Percentiles rank a stretch among this genome's conserved stretches.
Evolutionary conservation across 257 asterid species (phyloP).

Genomic region (Fraxinus excelsior): DNA sequence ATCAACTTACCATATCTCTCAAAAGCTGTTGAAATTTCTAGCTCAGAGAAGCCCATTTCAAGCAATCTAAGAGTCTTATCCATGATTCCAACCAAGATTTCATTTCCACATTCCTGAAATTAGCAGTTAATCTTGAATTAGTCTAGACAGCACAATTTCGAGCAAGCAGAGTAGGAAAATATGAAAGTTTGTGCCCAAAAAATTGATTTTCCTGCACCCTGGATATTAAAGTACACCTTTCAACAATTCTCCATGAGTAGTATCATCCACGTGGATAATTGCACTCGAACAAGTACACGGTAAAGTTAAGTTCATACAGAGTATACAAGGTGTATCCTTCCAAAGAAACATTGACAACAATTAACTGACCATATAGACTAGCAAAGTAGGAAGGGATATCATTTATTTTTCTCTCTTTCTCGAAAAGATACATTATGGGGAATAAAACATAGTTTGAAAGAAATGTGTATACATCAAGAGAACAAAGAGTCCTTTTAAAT

Average conservation of each 20-base stretch:
- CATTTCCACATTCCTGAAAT: constrained; percentile 67
- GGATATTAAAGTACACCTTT: not conserved
- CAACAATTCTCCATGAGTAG: constrained; percentile 1
- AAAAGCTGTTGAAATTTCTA: constrained; percentile 77
- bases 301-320: not conserved
- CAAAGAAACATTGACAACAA: not conserved
- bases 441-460: not conserved
- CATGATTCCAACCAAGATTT: constrained; percentile 80
- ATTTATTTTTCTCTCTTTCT: not conserved
- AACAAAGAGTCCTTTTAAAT: not conserved
- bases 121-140: constrained; percentile 24
- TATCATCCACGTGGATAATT: constrained; percentile 6
- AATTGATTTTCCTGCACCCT: not conserved
- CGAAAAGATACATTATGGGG: not conserved
- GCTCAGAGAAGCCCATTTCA: constrained; percentile 92
- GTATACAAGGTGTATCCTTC: not conserved
- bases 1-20: constrained; percentile 78
- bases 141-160: constrained; percentile 11
- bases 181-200: constrained; percentile 3
- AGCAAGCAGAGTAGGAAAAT: constrained; percentile 13
- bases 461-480: not conserved
- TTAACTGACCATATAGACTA: not conserved
- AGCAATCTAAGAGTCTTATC: constrained; percentile 84
- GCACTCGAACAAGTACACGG: constrained; percentile 2
- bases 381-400: not conserved